phyloP scores from a whole-genome alignment of 768 basidiomycete species.

The Podaxis mareebaensis region DNA sequence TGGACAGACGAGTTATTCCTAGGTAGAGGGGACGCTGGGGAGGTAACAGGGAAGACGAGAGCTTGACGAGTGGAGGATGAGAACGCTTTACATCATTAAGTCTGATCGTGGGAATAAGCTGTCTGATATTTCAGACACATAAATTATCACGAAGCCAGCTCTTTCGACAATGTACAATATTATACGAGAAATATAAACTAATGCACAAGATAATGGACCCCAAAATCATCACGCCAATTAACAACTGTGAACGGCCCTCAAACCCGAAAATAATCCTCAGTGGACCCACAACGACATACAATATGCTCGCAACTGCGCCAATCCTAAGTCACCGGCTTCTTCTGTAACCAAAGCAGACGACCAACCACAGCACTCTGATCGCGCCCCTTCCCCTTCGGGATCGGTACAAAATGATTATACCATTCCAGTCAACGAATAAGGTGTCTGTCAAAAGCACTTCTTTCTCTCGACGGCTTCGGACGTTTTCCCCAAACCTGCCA shows the following conservation, averaged over 20 bases:
- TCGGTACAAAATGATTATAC: not conserved
- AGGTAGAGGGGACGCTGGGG: not conserved
- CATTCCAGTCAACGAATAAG: constrained; percentile 38
- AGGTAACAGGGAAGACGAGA: not conserved
- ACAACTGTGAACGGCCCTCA: not conserved
- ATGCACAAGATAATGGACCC: not conserved
- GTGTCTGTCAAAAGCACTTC: constrained; percentile 48
- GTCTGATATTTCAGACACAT: not conserved
- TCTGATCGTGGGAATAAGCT: not conserved
- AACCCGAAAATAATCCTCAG: not conserved
- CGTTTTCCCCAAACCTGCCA: constrained; percentile 66
- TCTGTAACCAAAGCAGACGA: not conserved
- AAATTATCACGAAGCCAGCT: not conserved
- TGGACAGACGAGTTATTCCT: not conserved
- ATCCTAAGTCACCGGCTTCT: not conserved
- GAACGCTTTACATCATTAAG: not conserved
- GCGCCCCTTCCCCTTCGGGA: not conserved
- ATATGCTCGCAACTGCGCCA: not conserved
- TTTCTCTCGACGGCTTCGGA: constrained; percentile 30
- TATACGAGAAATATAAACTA: not conserved
- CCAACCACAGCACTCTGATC: not conserved
- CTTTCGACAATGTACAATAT: not conserved
- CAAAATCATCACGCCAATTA: not conserved
- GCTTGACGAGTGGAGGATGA: not conserved
- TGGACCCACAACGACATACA: not conserved